Percentiles rank a stretch among this genome's conserved stretches.
Evolutionary conservation across 805 yeast species (phyloP).

Genomic region (Lipomyces spencermartinsiae): DNA sequence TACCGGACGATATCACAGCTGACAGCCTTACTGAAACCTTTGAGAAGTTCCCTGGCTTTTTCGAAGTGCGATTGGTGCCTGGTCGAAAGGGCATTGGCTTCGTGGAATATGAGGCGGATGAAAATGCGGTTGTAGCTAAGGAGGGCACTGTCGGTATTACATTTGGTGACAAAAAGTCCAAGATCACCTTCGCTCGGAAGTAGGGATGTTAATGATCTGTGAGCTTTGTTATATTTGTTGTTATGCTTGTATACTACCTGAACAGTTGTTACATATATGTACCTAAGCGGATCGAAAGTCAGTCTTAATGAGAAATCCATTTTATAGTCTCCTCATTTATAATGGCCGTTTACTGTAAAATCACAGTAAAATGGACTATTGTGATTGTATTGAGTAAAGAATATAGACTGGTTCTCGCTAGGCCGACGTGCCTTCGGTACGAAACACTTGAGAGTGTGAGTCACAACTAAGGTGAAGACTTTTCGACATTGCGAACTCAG

Average conservation of each 20-base stretch:
- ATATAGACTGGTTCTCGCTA: no score
- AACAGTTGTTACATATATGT: not conserved
- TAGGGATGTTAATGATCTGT: conserved; percentile 20
- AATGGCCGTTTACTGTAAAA: no score
- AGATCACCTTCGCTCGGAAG: conserved; percentile 48
- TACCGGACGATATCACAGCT: conserved; percentile 55
- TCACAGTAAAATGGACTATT: not conserved
- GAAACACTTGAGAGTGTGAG: not conserved
- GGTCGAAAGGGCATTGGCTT: conserved; percentile 73
- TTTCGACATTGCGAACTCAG: not conserved
- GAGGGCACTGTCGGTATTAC: conserved; percentile 42
- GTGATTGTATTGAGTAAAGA: no score
- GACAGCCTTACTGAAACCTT: conserved; percentile 57
- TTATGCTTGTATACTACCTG: not conserved
- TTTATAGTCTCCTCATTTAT: no score
- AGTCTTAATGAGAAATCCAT: not conserved
- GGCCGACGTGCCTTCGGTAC: not conserved
- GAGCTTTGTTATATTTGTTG: not conserved
- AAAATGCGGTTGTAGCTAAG: conserved; percentile 55
- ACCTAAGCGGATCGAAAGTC: not conserved
- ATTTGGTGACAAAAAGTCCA: conserved; percentile 39
- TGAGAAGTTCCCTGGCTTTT: conserved; percentile 61
- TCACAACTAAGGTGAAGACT: not conserved
- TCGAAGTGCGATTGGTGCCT: conserved; percentile 69
- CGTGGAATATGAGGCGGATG: conserved; percentile 71